Conservation (phyloP, 2,329 filamentous ascomycete species). For the Ophiostoma novo-ulmi region DNA sequence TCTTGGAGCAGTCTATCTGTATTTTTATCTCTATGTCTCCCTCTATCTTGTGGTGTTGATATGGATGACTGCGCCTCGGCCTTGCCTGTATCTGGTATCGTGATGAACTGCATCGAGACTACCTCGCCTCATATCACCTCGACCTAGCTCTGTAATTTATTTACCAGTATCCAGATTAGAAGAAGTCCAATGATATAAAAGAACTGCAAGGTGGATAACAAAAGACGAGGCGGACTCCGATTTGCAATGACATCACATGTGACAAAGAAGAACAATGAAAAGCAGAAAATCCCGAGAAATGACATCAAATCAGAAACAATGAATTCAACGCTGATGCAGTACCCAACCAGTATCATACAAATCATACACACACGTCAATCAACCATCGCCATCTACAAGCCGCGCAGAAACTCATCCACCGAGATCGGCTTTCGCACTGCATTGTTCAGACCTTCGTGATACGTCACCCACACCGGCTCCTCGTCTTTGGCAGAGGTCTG, state of each 20-base stretch:
- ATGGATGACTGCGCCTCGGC: background rate
- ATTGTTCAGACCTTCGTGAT: slow-evolving; percentile 86
- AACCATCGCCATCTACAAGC: slow-evolving; percentile 43
- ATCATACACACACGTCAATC: background rate
- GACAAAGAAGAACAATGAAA: background rate
- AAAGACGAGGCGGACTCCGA: background rate
- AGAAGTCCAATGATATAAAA: background rate
- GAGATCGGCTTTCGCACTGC: slow-evolving; percentile 85
- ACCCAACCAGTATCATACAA: background rate
- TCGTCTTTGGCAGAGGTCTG: slow-evolving; percentile 38
- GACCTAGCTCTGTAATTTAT: background rate
- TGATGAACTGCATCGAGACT: background rate
- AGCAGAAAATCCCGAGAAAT: background rate
- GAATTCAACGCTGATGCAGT: background rate
- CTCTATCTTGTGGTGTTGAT: background rate
- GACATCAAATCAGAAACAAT: background rate
- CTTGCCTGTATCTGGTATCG: background rate
- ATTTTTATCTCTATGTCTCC: background rate
- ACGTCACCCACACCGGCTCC: slow-evolving; percentile 75
- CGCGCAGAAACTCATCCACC: slow-evolving; percentile 69
- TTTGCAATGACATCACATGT: background rate
- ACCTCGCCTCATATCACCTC: background rate
- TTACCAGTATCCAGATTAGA: background rate
- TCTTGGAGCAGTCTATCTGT: background rate
- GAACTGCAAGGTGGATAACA: background rate